Base-by-base conservation (phyloP, 192 early-diverging fungal species). In the Mortierella antarctica region DNA sequence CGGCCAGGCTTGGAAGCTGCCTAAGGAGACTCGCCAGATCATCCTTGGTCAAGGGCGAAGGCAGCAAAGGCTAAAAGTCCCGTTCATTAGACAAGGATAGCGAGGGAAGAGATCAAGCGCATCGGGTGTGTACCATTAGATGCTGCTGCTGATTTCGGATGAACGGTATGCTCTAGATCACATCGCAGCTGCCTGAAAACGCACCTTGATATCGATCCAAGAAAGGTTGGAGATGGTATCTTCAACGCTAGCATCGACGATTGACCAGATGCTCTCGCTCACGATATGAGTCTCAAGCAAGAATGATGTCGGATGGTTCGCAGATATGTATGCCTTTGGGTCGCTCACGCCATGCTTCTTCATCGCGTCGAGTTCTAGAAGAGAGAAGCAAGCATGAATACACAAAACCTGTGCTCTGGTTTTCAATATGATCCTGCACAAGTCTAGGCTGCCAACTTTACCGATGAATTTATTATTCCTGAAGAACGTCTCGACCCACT, bases 401-500 rank as follows among this genome's bases (percentile, higher is more conserved):
- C 54, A 46, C 17, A 11, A 41, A 60, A 23, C 0, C 39, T 47
- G 60, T 62, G 47, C 45, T 62, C 60, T 46, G 46, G 8, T 31
- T 57, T 51, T 17, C 57, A 42, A 17, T 40, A 17, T 13, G 31
- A 3, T 31, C 31, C 31, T 31, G 31, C 31, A 3, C 3, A 31
- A 1, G 23, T n/a, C 41, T 21, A 15, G 10, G 39, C 0, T 41
- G 57, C 39, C 13, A 31, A 67, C 11, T n/a, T 15, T 80, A 80
- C 77, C 77, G 13, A 80, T 80, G 45, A 80, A 80, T 4, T 70
- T 70, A 46, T 80, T 80, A 49, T 80, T 47, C 65, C 52, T 80
- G 70, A 80, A 80, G 44, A 80, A 80, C 5, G 65, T 72, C 48
- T 80, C 70, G 17, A 80, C 72, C 70, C 65, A 67, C 17, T 80